phyloP scores from a whole-genome alignment of 306 rosid species.

The Crataegus laevigata region DNA sequence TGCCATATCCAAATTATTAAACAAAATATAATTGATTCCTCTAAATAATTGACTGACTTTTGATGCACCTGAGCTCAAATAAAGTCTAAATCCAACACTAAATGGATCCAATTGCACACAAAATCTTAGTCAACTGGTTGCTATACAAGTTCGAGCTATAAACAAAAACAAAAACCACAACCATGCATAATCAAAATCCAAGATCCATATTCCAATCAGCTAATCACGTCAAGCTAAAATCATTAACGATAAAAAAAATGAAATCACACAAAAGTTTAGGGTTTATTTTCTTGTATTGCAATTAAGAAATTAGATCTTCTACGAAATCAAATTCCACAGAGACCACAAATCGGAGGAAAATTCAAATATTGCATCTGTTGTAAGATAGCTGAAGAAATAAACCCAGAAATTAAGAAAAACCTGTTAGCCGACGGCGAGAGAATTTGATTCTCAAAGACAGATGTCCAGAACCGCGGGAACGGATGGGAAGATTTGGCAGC shows the following conservation, averaged over 20 bases:
- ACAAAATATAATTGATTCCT: not conserved
- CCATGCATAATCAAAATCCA: not conserved
- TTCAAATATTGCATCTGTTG: not conserved
- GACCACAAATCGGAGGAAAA: not conserved
- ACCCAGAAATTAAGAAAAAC: constrained; percentile 13
- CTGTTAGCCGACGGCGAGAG: constrained; percentile 40
- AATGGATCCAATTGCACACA: not conserved
- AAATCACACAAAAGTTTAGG: not conserved
- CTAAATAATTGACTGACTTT: not conserved
- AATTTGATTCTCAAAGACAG: constrained; percentile 10
- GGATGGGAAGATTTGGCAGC: not conserved
- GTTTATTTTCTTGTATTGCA: not conserved
- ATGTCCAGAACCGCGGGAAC: constrained; percentile 7
- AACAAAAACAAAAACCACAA: not conserved
- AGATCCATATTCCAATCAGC: constrained; percentile 21
- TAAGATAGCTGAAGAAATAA: not conserved
- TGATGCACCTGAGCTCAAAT: not conserved
- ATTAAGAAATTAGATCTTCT: not conserved
- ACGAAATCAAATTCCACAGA: not conserved
- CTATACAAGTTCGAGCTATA: not conserved
- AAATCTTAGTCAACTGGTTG: not conserved
- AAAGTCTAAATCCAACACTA: not conserved
- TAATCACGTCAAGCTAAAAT: not conserved
- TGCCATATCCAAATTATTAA: not conserved
- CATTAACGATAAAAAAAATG: not conserved